Evolutionary conservation across 345 rosid species (phyloP).

Genomic region (Arabidopsis suecica): DNA sequence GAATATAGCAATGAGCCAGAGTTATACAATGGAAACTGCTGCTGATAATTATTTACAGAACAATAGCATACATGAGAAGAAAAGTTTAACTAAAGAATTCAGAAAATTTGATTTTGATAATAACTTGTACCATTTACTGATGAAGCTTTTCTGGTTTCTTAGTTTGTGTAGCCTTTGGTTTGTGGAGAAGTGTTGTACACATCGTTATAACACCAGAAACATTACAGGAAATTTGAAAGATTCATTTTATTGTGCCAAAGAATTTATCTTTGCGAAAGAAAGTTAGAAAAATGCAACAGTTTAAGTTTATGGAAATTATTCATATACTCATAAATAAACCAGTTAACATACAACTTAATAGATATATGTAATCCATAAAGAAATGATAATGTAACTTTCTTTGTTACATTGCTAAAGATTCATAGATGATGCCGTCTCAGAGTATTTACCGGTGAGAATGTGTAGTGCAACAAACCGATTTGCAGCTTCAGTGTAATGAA

Average conservation of each 20-base stretch:
- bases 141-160: constrained; percentile 34
- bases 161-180: constrained; percentile 39
- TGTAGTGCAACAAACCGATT: constrained; percentile 71
- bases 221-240: constrained; percentile 25
- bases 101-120: neutral
- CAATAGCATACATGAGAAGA: constrained; percentile 23
- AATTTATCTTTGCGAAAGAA: neutral
- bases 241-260: neutral
- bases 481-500: constrained; percentile 93
- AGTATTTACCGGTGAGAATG: constrained; percentile 77
- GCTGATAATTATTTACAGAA: constrained; percentile 17
- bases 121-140: constrained; percentile 30
- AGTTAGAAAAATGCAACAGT: neutral
- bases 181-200: constrained; percentile 40
- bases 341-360: neutral
- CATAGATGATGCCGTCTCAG: constrained; percentile 63
- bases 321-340: neutral
- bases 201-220: constrained; percentile 22
- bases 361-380: neutral
- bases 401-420: constrained; percentile 10
- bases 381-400: neutral
- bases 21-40: constrained; percentile 41
- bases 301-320: neutral
- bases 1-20: constrained; percentile 29
- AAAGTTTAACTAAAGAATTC: constrained; percentile 5